Base-by-base conservation (phyloP, 75 land plant species). In the Pinus albicaulis region DNA sequence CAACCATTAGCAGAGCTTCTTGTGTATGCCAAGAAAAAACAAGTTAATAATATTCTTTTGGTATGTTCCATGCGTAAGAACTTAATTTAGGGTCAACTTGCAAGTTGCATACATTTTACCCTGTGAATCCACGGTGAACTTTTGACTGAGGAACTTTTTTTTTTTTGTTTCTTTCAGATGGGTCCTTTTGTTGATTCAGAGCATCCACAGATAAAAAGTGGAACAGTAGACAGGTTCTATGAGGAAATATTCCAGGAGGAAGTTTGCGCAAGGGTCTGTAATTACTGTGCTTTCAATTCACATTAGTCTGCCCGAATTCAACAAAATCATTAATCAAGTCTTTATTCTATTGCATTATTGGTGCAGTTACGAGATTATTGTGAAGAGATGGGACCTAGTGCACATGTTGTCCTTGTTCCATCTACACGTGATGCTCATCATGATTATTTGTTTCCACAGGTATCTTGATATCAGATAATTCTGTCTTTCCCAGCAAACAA, bases 171-270 rank as follows among this genome's bases (percentile, higher is more conserved):
- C n/a, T 72, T 55, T 24, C 85, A 94, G 98, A 80, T 94, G 84
- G 99, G 99, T 11, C 99, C 99, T 25, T 97, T 97, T 84, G 66
- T 97, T 74, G 99, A 97, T 84, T 86, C 91, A 57, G 98, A 97
- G 36, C 99, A 95, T 85, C 92, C 95, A 60, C 85, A 90, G 24
- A 88, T 97, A 62, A 92, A 90, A 78, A 87, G 80, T 74, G 93
- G 95, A 38, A 80, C 83, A 28, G 79, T 88, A 3, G 84, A 94
- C 71, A 81, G 74, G 82, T 82, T 80, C 56, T 94, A 86, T 83
- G 82, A 88, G 76, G 89, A 97, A 26, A 86, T 97, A 36, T 97
- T 97, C 73, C 83, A 79, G 23, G 85, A 74, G 57, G 92, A 97
- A 83, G 59, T 97, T 63, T 64, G 83, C n/a, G 80, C 72, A 84